Percentiles rank a stretch among this genome's conserved stretches.
Conservation (phyloP, 129 eudicot species). For the Pulicaria dysenterica region DNA sequence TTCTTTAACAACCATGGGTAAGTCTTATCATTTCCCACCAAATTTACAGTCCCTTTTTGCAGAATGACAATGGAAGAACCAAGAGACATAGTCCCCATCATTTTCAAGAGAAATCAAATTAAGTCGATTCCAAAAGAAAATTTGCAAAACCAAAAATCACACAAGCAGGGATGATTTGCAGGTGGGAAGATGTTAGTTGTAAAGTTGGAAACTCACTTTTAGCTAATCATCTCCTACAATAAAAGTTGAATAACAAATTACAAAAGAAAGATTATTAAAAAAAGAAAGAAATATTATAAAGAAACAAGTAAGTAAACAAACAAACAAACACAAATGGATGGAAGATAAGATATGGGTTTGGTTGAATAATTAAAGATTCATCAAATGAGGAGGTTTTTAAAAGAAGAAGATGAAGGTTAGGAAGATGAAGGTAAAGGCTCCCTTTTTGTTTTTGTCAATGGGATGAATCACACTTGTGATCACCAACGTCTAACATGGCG, state of each 20-base stretch:
- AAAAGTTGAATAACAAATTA: conserved; percentile 25
- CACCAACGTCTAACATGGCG: conserved; percentile 69
- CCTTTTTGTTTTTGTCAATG: conserved; percentile 57
- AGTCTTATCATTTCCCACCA: conserved; percentile 24
- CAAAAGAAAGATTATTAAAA: conserved; percentile 13
- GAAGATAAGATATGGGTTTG: conserved; percentile 55
- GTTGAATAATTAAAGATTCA: conserved; percentile 43
- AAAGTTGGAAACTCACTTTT: conserved; percentile 43
- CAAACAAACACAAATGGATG: conserved; percentile 44
- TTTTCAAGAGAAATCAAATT: conserved; percentile 41
- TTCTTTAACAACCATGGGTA: conserved; percentile 38
- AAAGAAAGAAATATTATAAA: conserved; percentile 23
- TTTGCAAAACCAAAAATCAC: conserved; percentile 34
- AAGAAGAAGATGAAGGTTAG: conserved; percentile 68
- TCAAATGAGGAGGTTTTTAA: conserved; percentile 44
- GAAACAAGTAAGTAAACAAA: conserved; percentile 38
- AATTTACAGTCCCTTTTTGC: conserved; percentile 17
- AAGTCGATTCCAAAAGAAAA: conserved; percentile 31
- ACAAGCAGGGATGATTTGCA: conserved; percentile 43
- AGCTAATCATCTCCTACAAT: conserved; percentile 61
- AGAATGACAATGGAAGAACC: conserved; percentile 47
- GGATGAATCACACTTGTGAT: conserved; percentile 39
- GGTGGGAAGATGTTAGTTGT: conserved; percentile 54
- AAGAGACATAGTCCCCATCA: conserved; percentile 81
- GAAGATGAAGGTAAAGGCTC: conserved; percentile 61